Evolutionary conservation across 495 filamentous ascomycete genomes (phyloP), one percentile per base, ranked within the genome.

Genomic region (Talaromyces wortmannii): DNA sequence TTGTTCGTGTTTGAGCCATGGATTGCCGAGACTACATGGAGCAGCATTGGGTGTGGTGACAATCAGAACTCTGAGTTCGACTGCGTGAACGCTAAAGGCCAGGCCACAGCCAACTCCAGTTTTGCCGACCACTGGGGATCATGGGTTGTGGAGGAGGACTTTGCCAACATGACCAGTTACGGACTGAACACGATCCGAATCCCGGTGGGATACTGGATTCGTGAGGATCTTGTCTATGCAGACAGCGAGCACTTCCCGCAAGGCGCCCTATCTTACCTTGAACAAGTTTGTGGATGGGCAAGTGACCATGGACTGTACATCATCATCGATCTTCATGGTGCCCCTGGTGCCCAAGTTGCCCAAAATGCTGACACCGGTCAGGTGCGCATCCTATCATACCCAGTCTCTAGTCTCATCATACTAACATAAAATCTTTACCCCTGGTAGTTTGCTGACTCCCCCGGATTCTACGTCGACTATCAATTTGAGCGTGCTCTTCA

Each of bases 251-350:
- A 79, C 57, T 86, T 84, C 53, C 78, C 81, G 0, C 72, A 75
- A 57, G 83, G 83, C 6, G 82, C 74, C 0, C 61, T 84, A 4
- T 40, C 61, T 5, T 83, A 81, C 61, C 67, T 86, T 15, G 70
- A 81, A 58, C 66, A 70, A 13, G 51, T 86, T 0, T 82, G 79
- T 47, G 73, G 71, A 10, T 82, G 78, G 82, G 80, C 79, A 3
- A 73, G 69, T 31, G 72, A 83, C 51, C 67, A 69, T 2, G 80
- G 79, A 0, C 55, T 86, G 44, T 86, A 85, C 61, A 76, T 87
- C 53, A 84, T 87, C 47, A 74, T 86, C 53, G 84, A 84, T 56
- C 65, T 85, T 13, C 83, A 86, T 58, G 83, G 80, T n/a, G 82
- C 78, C 1, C 83, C 84, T 0, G 83, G 79, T 12, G 77, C 79